Base-by-base conservation (phyloP, 768 basidiomycete species). In the Agaricus subrufescens region DNA sequence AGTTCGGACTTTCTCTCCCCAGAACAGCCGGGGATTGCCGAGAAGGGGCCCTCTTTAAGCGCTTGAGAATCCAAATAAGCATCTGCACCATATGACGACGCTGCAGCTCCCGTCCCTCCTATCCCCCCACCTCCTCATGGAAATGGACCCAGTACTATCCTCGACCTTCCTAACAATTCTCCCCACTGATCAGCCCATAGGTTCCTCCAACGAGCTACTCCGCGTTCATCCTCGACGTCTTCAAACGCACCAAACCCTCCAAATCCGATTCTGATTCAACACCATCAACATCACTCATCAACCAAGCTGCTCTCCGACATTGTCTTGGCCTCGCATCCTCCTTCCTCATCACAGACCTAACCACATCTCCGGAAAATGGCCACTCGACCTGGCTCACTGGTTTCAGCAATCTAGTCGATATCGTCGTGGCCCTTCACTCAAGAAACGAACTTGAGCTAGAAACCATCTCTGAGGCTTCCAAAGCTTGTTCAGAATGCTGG, bases 401-500 rank as follows among this genome's bases (percentile, higher is more conserved):
- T 2, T 81, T 93, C 63, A 77, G 76, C 67, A 74, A 80, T 10
- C 76, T 92, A 29, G 82, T 89, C 29, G 90, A 92, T 61, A 73
- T 91, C 50, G 72, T 89, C 57, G 75, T 87, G 49, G 86, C 80
- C n/a, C 78, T 93, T 31, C 86, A 93, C 63, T 69, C 72, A 30
- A 75, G 80, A 51, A 73, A 76, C 25, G 87, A 89, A 59, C 78
- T 92, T 42, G 86, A 91, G 61, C 72, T 87, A n/a, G 87, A 86
- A 60, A 91, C 91, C 5, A 67, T 92, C 43, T 84, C 83, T 63
- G 83, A 79, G 42, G 87, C 87, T 6, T 84, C 84, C 48, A 81
- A 77, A 52, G 79, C 79, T 12, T 90, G 89, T 62, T 87, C 86
- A 15, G 91, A 93, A 65, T 90, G 89, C 66, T 93, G 90, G 90